phyloP scores from a whole-genome alignment of 208 protist species.

The Trypanosoma melophagium region DNA sequence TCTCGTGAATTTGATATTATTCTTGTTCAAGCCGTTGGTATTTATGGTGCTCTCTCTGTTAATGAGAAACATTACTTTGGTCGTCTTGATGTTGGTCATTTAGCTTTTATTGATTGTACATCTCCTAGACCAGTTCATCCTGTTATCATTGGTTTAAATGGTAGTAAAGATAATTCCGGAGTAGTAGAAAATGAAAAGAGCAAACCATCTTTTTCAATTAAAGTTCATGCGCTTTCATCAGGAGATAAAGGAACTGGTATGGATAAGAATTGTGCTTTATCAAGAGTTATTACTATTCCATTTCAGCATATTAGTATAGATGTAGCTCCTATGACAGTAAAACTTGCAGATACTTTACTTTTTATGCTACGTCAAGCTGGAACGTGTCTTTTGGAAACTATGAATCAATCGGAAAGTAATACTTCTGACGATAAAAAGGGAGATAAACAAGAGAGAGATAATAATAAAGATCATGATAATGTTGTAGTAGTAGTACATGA shows the following conservation, averaged over 20 bases:
- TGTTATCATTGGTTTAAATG: conserved; percentile 29
- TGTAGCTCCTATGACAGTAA: conserved; percentile 38
- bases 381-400: conserved; percentile 12
- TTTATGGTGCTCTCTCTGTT: conserved; percentile 39
- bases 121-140: conserved; percentile 40
- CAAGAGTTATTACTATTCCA: conserved; percentile 27
- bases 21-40: conserved; percentile 39
- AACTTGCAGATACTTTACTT: conserved; percentile 58
- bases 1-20: conserved; percentile 56
- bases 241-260: not conserved
- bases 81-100: conserved; percentile 35
- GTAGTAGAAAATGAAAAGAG: not conserved
- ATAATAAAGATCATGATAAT: conserved; percentile 7
- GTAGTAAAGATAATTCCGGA: not conserved
- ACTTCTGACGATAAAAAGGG: not conserved
- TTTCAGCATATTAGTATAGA: conserved; percentile 41
- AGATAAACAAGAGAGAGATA: not conserved
- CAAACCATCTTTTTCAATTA: conserved; percentile 22
- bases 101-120: conserved; percentile 68
- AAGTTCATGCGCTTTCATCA: conserved; percentile 9
- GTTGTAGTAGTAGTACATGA: too few species aligned
- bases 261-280: not conserved
- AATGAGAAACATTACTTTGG: conserved; percentile 58
- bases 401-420: not conserved
- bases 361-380: conserved; percentile 40